Conservation (phyloP, 345 rosid genomes). For the Eucalyptus regnans region DNA sequence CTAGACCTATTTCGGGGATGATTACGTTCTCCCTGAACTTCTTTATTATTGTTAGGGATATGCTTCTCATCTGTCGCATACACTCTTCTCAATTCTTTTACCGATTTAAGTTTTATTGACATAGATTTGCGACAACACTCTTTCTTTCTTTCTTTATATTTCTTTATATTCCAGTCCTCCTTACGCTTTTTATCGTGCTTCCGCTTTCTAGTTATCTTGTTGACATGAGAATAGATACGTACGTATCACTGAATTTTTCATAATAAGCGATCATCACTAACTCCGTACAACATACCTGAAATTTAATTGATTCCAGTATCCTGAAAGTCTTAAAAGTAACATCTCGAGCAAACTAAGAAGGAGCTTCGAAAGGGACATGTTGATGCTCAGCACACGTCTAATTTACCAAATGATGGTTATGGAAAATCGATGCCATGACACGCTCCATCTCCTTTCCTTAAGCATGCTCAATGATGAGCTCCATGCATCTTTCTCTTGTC, state of each 20-base stretch:
- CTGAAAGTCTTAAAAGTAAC: background rate
- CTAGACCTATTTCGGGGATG: too few species aligned
- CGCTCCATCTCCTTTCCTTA: background rate
- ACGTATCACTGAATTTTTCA: background rate
- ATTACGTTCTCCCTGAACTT: background rate
- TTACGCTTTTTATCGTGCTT: background rate
- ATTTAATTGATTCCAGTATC: background rate
- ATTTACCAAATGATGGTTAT: background rate
- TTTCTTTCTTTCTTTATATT: background rate
- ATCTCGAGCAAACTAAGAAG: background rate
- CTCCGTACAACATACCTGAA: background rate
- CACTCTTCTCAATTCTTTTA: background rate
- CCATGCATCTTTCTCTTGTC: background rate
- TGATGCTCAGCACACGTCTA: background rate
- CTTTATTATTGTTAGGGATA: background rate
- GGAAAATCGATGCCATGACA: background rate
- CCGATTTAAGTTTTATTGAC: background rate
- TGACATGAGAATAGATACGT: background rate
- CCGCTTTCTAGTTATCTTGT: background rate
- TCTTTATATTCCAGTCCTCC: background rate
- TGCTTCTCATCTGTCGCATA: background rate
- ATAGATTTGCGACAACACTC: background rate
- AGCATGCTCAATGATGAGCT: background rate
- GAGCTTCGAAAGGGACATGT: background rate
- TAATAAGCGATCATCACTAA: background rate